These are phyloP conservation scores for Russula sp. DNA, from an alignment of 768 basidiomycete species.

Conservation along the genomic window DNA sequence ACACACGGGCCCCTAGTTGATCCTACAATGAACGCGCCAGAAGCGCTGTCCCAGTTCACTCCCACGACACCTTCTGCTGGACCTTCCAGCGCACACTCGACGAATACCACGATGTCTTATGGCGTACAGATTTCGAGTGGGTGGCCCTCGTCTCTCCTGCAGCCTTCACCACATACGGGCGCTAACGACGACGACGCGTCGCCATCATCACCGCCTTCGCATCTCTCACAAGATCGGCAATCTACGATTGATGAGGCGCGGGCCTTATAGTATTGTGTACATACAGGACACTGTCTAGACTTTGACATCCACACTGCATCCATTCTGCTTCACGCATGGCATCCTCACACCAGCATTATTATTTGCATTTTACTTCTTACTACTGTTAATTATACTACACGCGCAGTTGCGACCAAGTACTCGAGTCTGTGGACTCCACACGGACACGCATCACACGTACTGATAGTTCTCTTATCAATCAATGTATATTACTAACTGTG, in stretches of 20 bases:
- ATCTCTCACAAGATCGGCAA: conserved; percentile 2
- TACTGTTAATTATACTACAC: conserved; percentile 1
- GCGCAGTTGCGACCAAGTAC: background rate
- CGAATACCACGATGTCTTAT: conserved; percentile 21
- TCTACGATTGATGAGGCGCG: conserved; percentile 11
- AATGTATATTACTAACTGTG: conserved; percentile 14
- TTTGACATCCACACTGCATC: conserved; percentile 2
- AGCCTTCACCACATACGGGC: conserved; percentile 4
- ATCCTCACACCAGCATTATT: conserved; percentile 9
- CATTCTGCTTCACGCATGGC: conserved; percentile 6
- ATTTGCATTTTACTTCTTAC: conserved; percentile 11
- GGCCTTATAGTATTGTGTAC: conserved; percentile 1
- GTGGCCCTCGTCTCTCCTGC: conserved; percentile 16
- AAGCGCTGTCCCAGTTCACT: conserved; percentile 44
- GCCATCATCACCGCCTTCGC: conserved; percentile 4
- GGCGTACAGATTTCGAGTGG: conserved; percentile 16
- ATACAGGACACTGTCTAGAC: background rate
- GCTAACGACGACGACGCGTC: background rate
- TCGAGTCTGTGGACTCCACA: background rate
- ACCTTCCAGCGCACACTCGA: conserved; percentile 22
- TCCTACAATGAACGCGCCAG: conserved; percentile 32
- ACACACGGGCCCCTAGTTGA: conserved; percentile 37
- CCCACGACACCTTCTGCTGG: conserved; percentile 26
- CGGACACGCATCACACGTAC: conserved; percentile 5
- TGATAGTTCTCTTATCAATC: conserved; percentile 16